These are phyloP conservation scores for Lipomyces spencermartinsiae DNA, from an alignment of 805 yeast species.

Conservation along the genomic window DNA sequence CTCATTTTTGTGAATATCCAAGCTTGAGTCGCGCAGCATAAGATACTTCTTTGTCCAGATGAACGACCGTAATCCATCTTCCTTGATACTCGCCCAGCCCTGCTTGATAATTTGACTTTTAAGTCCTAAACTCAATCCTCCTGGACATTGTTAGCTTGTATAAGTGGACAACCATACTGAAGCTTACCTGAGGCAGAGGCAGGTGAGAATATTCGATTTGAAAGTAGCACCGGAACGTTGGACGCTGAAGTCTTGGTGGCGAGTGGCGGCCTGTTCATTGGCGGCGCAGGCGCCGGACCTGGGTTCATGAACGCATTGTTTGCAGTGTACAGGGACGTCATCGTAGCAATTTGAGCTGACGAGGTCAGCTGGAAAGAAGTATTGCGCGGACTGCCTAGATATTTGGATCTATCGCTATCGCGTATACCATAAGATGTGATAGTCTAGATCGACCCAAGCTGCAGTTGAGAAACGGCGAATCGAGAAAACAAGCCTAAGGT, in stretches of 20 bases:
- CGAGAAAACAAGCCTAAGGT: not conserved
- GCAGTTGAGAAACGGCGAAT: not conserved
- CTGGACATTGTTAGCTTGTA: constrained; percentile 6
- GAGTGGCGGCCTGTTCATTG: constrained; percentile 27
- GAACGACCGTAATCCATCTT: constrained; percentile 87
- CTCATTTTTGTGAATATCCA: constrained; percentile 68
- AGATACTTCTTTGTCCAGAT: constrained; percentile 91
- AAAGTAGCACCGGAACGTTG: constrained; percentile 17
- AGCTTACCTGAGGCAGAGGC: constrained; percentile 5
- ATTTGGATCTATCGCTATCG: not conserved
- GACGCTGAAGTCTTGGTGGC: constrained; percentile 24
- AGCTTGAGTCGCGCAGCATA: constrained; percentile 73
- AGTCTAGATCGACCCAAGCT: not conserved
- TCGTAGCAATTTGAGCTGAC: not conserved
- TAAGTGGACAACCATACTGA: not conserved
- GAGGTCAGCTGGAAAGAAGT: not conserved
- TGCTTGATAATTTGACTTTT: constrained; percentile 40
- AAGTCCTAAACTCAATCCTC: constrained; percentile 10
- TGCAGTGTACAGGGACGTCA: constrained; percentile 29
- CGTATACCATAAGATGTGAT: not conserved
- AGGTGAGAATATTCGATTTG: constrained; percentile 19
- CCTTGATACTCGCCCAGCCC: constrained; percentile 93
- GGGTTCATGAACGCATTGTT: constrained; percentile 57
- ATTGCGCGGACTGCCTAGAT: not conserved
- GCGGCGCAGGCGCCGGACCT: constrained; percentile 63